A percentile compares a stretch with the other conserved stretches of the same genome.
These are phyloP conservation scores for Cokeromyces recurvatus DNA, from an alignment of 371 early-diverging fungal genomes.

Conservation along the genomic window DNA sequence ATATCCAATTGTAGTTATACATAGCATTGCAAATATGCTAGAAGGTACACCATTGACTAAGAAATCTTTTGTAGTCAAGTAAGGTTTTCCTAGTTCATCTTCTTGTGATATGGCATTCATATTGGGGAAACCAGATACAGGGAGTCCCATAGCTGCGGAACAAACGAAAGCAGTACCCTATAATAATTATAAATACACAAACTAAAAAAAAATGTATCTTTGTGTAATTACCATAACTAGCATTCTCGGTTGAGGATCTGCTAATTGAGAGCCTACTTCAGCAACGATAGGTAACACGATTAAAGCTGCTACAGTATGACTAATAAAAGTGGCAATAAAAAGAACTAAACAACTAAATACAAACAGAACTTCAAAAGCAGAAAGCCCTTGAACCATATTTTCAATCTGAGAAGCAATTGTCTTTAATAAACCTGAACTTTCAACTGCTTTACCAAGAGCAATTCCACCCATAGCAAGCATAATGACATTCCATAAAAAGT, in stretches of 20 bases:
- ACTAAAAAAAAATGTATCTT: too few relatives aligned
- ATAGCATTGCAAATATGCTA: constrained; percentile 54
- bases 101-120: constrained; percentile 94
- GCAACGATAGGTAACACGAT: constrained; percentile 82
- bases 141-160: constrained; percentile 87
- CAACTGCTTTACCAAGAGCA: constrained; percentile 78
- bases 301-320: constrained; percentile 91
- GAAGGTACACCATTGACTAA: constrained; percentile 75
- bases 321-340: constrained; percentile 88
- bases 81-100: constrained; percentile 84
- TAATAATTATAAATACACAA: neutral
- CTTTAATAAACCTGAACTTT: constrained; percentile 68
- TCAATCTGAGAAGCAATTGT: constrained; percentile 73
- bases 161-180: constrained; percentile 64
- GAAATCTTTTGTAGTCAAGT: constrained; percentile 80
- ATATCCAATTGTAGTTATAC: constrained; percentile 62
- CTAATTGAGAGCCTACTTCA: constrained; percentile 66
- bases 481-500: constrained; percentile 73
- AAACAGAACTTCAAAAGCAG: constrained; percentile 64
- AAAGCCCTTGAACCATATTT: constrained; percentile 54
- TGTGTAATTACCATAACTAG: constrained; percentile 71
- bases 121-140: constrained; percentile 94
- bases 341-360: constrained; percentile 67
- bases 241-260: constrained; percentile 83
- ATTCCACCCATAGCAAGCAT: constrained; percentile 89